Conservation (phyloP, 179 eudicot genomes). For the Beta macrorhiza region DNA sequence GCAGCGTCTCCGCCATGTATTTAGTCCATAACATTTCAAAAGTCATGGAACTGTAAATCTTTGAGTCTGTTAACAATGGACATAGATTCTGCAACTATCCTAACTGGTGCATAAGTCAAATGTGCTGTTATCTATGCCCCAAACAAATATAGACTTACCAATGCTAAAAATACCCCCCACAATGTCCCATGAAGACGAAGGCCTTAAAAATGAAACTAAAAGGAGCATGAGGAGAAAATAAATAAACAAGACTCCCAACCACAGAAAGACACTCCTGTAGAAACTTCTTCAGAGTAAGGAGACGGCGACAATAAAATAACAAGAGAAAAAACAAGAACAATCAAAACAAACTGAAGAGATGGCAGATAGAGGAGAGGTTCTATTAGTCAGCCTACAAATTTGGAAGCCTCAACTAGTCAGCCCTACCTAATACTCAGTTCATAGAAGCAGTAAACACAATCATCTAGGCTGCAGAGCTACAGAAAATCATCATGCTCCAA, state of each 20-base stretch:
- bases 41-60: neutral
- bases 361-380: no score
- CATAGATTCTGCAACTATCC: neutral
- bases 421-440: no score
- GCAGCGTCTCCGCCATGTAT: neutral
- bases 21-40: no score
- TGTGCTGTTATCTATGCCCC: neutral
- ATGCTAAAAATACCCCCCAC: neutral
- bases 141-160: neutral
- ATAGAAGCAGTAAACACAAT: no score
- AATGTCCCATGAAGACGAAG: slow-evolving; percentile 9
- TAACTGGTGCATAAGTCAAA: neutral
- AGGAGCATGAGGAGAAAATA: neutral
- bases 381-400: no score
- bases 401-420: no score
- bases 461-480: no score
- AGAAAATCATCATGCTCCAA: no score
- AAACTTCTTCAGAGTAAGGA: neutral
- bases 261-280: neutral
- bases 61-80: neutral
- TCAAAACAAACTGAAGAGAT: neutral
- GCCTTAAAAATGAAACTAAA: neutral
- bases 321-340: neutral
- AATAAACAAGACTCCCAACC: neutral
- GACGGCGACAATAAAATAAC: neutral